Evolutionary conservation across 306 rosid genomes (phyloP).

Genomic region (Trifolium subterraneum): DNA sequence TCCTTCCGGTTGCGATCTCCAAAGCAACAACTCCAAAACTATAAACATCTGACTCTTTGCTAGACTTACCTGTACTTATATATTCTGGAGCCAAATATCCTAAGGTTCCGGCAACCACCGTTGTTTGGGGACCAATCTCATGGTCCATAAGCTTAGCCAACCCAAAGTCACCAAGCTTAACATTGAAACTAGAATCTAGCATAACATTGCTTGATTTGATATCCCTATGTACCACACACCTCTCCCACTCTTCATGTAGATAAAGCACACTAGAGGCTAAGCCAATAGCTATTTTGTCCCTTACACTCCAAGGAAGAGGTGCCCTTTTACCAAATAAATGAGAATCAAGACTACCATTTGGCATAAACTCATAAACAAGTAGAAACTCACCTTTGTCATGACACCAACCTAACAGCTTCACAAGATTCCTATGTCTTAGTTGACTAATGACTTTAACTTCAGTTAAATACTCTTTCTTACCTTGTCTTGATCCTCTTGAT

Average conservation of each 20-base stretch:
- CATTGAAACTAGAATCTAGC: conserved; percentile 11
- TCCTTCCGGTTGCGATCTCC: conserved; percentile 37
- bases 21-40: conserved; percentile 42
- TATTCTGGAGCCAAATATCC: conserved; percentile 50
- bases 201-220: conserved; percentile 16
- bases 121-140: conserved; percentile 40
- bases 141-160: conserved; percentile 22
- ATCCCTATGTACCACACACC: conserved; percentile 7
- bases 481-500: conserved; percentile 22
- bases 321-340: conserved; percentile 7
- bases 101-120: conserved; percentile 26
- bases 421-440: conserved; percentile 8
- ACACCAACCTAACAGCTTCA: conserved; percentile 3
- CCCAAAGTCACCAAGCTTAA: conserved; percentile 19
- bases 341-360: conserved; percentile 7
- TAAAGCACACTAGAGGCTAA: conserved; percentile 1
- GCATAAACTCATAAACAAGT: conserved; percentile 22
- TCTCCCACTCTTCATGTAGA: conserved; percentile 19
- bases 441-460: not conserved
- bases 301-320: not conserved
- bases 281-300: conserved; percentile 15
- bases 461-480: conserved; percentile 5
- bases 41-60: conserved; percentile 21
- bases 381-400: conserved; percentile 30
- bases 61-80: conserved; percentile 37